phyloP scores from a whole-genome alignment of 1,284 basidiomycete genomes.

The Ustilago crameri region DNA sequence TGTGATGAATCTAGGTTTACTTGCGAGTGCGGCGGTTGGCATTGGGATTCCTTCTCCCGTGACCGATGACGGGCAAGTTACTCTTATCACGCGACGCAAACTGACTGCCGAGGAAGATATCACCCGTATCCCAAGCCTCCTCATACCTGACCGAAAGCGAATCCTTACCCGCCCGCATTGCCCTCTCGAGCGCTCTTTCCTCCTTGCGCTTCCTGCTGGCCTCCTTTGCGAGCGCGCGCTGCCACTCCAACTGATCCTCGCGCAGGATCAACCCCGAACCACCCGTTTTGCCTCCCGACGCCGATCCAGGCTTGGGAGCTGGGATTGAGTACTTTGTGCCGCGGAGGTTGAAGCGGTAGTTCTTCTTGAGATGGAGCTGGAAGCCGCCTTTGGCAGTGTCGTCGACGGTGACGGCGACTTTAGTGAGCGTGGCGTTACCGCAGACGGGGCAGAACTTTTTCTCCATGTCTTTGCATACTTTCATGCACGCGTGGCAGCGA shows the following conservation, averaged over 20 bases:
- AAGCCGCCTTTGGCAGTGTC: constrained; percentile 52
- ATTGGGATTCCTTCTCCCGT: constrained; percentile 67
- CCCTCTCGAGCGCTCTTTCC: constrained; percentile 49
- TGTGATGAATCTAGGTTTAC: constrained; percentile 7
- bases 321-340: constrained; percentile 95
- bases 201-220: constrained; percentile 59
- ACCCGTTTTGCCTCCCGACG: constrained; percentile 53
- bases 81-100: constrained; percentile 29
- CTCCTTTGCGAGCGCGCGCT: constrained; percentile 57
- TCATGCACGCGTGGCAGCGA: constrained; percentile 98
- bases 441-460: constrained; percentile 98
- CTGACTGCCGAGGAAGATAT: constrained; percentile 55
- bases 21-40: constrained; percentile 48
- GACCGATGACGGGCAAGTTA: constrained; percentile 61
- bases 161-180: constrained; percentile 57
- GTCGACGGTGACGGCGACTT: constrained; percentile 81
- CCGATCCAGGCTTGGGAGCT: constrained; percentile 81
- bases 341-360: constrained; percentile 88
- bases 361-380: constrained; percentile 65
- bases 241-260: constrained; percentile 67
- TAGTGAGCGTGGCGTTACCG: constrained; percentile 89
- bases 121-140: constrained; percentile 63
- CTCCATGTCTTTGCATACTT: constrained; percentile 93
- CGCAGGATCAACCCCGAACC: constrained; percentile 59
- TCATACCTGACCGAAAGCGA: constrained; percentile 61